Evolutionary conservation across 2,329 filamentous ascomycete genomes (phyloP).

Genomic region (Trichophyton schoenleinii): DNA sequence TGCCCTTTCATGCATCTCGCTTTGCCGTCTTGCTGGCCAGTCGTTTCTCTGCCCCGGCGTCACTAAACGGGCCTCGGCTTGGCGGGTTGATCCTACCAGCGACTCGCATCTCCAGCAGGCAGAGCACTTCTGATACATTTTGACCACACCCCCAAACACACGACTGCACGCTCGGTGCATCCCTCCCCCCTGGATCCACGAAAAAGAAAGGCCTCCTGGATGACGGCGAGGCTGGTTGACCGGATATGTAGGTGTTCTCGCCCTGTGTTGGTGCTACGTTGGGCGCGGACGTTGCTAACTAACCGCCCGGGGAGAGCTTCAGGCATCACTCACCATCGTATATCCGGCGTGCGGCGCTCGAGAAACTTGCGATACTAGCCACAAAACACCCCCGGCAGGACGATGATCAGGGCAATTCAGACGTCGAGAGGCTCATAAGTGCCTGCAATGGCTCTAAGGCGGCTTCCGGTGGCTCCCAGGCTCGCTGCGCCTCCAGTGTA

Average conservation of each 20-base stretch:
- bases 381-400: constrained; percentile 22
- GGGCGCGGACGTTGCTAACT: background rate
- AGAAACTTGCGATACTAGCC: constrained; percentile 33
- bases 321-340: constrained; percentile 10
- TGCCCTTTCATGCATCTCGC: background rate
- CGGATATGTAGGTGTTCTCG: background rate
- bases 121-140: no score
- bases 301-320: background rate
- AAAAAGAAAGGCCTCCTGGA: background rate
- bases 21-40: background rate
- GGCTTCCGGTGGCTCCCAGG: background rate
- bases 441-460: constrained; percentile 13
- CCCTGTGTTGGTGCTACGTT: background rate
- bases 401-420: constrained; percentile 17
- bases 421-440: constrained; percentile 26
- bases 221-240: background rate
- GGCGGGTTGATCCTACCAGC: background rate
- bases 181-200: background rate
- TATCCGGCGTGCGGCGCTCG: constrained; percentile 27
- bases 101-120: background rate
- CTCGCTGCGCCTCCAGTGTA: constrained; percentile 3
- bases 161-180: background rate
- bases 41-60: background rate
- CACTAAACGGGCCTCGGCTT: background rate
- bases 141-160: background rate